A percentile compares a stretch with the other conserved stretches of the same genome.
Evolutionary conservation across 129 eudicot genomes (phyloP).

Genomic region (Pseudognaphalium luteoalbum): DNA sequence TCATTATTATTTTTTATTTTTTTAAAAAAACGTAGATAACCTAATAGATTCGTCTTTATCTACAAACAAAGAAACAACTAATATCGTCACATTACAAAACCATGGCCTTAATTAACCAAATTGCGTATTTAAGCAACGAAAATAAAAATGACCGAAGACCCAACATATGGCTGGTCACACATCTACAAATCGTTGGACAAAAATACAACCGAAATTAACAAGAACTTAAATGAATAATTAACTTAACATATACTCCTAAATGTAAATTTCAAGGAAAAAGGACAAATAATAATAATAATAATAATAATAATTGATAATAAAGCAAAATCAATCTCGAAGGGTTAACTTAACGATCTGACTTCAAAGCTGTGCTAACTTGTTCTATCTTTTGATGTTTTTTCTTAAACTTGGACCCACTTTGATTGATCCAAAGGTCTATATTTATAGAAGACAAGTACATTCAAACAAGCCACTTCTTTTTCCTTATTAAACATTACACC

Average conservation of each 20-base stretch:
- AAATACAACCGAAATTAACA: background rate
- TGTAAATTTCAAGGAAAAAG: background rate
- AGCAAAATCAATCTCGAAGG: background rate
- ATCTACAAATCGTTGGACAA: background rate
- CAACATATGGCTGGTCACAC: background rate
- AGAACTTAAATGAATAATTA: too few species aligned
- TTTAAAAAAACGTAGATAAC: background rate
- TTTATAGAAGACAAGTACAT: constrained; percentile 33
- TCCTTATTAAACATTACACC: constrained; percentile 8
- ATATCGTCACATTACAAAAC: background rate
- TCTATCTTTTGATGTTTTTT: constrained; percentile 12
- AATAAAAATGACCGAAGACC: background rate
- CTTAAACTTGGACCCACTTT: constrained; percentile 10
- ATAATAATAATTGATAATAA: too few species aligned
- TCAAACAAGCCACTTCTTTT: constrained; percentile 38
- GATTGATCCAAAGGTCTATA: background rate
- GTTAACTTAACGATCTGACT: background rate
- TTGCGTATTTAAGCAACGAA: background rate
- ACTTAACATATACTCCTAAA: too few species aligned
- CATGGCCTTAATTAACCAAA: background rate
- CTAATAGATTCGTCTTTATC: background rate
- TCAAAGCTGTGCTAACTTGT: constrained; percentile 16
- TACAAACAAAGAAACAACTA: background rate
- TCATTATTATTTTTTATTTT: too few species aligned
- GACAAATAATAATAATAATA: too few species aligned